Evolutionary conservation across 2,329 filamentous ascomycete genomes (phyloP).

Genomic region (Atkinsonella hypoxylon): DNA sequence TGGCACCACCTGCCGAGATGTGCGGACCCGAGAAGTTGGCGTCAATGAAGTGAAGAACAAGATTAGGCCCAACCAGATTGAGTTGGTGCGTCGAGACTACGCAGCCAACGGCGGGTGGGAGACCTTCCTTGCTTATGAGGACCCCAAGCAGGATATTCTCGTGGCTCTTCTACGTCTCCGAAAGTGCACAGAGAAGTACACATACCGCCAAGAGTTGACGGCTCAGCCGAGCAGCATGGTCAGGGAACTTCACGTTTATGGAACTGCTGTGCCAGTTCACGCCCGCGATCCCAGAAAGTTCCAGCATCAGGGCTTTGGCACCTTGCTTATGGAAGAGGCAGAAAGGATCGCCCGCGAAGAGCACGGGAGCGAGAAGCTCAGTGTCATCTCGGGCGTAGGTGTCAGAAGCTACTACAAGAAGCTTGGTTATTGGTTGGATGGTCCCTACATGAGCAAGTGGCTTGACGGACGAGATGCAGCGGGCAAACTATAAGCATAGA

Average conservation of each 20-base stretch:
- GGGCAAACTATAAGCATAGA: background rate
- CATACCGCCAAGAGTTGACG: conserved; percentile 76
- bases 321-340: conserved; percentile 92
- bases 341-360: conserved; percentile 91
- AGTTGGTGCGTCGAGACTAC: conserved; percentile 89
- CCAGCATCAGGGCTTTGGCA: conserved; percentile 96
- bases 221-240: conserved; percentile 86
- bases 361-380: conserved; percentile 87
- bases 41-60: conserved; percentile 99
- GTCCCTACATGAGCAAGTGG: conserved; percentile 69
- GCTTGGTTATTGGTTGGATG: conserved; percentile 87
- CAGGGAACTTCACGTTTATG: conserved; percentile 91
- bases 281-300: conserved; percentile 92
- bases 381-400: conserved; percentile 94
- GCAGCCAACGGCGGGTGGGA: conserved; percentile 95
- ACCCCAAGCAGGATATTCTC: conserved; percentile 95
- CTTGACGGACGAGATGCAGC: conserved; percentile 32
- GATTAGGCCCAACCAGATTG: conserved; percentile 90
- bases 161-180: conserved; percentile 81
- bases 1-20: conserved; percentile 90
- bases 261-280: conserved; percentile 93
- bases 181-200: conserved; percentile 85
- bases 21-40: conserved; percentile 89
- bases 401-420: conserved; percentile 92
- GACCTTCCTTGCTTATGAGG: conserved; percentile 95